Percentiles rank a stretch among this genome's conserved stretches.
phyloP scores from a whole-genome alignment of 257 asterid genomes.

The Solanum bulbocastanum region DNA sequence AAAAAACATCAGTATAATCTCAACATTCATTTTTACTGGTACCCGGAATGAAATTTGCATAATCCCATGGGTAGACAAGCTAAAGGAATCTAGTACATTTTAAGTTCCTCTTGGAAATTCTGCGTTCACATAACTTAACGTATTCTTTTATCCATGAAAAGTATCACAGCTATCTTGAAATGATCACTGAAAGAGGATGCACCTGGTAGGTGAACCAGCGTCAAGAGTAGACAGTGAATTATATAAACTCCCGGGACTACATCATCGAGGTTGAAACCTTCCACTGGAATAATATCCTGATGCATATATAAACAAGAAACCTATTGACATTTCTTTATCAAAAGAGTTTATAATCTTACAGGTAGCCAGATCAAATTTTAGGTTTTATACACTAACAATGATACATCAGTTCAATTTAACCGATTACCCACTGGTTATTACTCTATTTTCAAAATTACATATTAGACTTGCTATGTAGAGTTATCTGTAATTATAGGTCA shows the following conservation, averaged over 20 bases:
- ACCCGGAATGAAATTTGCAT: neutral
- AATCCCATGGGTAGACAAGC: neutral
- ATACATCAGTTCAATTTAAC: neutral
- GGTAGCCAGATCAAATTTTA: neutral
- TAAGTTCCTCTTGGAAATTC: neutral
- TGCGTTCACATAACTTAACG: neutral
- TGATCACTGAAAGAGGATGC: slow-evolving; percentile 19
- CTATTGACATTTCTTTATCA: neutral
- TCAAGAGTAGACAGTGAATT: slow-evolving; percentile 21
- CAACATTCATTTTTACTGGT: neutral
- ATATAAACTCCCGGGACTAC: slow-evolving; percentile 12
- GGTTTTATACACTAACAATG: neutral
- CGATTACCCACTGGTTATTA: neutral
- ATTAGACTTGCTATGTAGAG: neutral
- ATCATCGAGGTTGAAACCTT: slow-evolving; percentile 14
- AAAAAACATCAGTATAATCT: neutral
- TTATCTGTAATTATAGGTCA: neutral
- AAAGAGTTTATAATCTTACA: neutral
- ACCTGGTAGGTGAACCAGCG: slow-evolving; percentile 25
- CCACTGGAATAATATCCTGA: slow-evolving; percentile 6
- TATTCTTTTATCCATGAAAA: neutral
- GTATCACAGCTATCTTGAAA: neutral
- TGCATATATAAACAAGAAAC: neutral
- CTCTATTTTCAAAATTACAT: neutral
- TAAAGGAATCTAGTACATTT: neutral